Percentiles rank a stretch among this genome's conserved stretches.
Evolutionary conservation across 805 yeast species (phyloP).

Genomic region (Starmerella scarabaei): DNA sequence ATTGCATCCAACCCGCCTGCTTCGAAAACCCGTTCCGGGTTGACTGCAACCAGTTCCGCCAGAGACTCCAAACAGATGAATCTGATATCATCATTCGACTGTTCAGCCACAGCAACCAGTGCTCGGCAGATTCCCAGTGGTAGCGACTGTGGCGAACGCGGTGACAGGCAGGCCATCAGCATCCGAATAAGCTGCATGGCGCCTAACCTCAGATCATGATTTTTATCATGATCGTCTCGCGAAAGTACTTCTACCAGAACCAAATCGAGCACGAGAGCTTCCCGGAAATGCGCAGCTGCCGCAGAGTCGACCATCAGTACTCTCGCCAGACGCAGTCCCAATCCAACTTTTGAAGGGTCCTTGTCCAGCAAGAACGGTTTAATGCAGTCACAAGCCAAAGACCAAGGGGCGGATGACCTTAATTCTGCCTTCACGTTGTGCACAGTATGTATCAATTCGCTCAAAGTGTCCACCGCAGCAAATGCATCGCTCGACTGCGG

Average conservation of each 20-base stretch:
- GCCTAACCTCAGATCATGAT: conserved; percentile 56
- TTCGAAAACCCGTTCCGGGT: conserved; percentile 33
- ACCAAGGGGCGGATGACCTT: conserved; percentile 18
- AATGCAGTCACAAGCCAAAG: conserved; percentile 32
- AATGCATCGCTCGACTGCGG: conserved; percentile 6
- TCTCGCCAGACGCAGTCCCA: conserved; percentile 65
- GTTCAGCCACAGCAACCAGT: conserved; percentile 49
- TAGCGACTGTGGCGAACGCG: not conserved
- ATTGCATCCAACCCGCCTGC: conserved; percentile 37
- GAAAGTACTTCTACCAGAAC: conserved; percentile 53
- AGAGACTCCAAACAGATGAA: conserved; percentile 40
- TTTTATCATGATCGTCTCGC: conserved; percentile 34
- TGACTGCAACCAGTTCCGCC: conserved; percentile 37
- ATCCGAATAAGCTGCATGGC: conserved; percentile 59
- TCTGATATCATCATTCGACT: conserved; percentile 38
- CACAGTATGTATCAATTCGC: conserved; percentile 9
- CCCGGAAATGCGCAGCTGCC: conserved; percentile 41
- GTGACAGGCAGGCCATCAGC: conserved; percentile 33
- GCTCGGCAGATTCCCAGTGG: conserved; percentile 51
- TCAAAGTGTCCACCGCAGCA: conserved; percentile 10
- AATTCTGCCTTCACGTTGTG: conserved; percentile 12
- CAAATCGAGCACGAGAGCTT: conserved; percentile 41
- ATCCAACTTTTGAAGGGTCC: conserved; percentile 50
- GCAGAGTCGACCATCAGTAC: conserved; percentile 44
- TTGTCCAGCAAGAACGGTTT: conserved; percentile 47